A percentile compares a stretch with the other conserved stretches of the same genome.
These are phyloP conservation scores for Oryza officinalis DNA, from an alignment of 176 grass and related monocot species.

Conservation along the genomic window DNA sequence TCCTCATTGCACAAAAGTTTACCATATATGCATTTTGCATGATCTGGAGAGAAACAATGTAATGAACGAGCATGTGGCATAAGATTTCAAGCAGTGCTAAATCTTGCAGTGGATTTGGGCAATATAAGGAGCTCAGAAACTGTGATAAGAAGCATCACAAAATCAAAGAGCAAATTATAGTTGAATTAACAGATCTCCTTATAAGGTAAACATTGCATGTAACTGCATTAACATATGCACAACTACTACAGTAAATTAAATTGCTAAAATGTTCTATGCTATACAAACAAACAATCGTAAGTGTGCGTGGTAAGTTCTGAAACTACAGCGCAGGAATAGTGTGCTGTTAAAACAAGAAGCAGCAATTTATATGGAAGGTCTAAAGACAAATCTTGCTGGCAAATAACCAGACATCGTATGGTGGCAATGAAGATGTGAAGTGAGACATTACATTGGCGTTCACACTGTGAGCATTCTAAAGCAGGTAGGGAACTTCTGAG, in stretches of 20 bases:
- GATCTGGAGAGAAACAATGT: slow-evolving; percentile 58
- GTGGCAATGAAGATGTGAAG: slow-evolving; percentile 29
- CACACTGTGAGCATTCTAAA: slow-evolving; percentile 85
- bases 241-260: slow-evolving; percentile 28
- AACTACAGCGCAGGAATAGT: slow-evolving; percentile 18
- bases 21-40: slow-evolving; percentile 68
- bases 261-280: neutral
- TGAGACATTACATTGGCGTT: slow-evolving; percentile 65
- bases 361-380: slow-evolving; percentile 22
- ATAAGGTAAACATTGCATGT: neutral
- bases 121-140: slow-evolving; percentile 12
- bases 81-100: neutral
- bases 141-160: neutral
- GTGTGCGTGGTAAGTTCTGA: slow-evolving; percentile 21
- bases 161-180: neutral
- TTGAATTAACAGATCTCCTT: slow-evolving; percentile 3
- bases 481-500: slow-evolving; percentile 31
- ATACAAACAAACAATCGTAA: slow-evolving; percentile 23
- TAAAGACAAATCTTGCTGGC: neutral
- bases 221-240: neutral
- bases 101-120: neutral
- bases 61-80: neutral
- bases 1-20: slow-evolving; percentile 38
- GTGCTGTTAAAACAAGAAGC: neutral
- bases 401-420: slow-evolving; percentile 7